A percentile compares a stretch with the other conserved stretches of the same genome.
phyloP scores from a whole-genome alignment of 2,329 filamentous ascomycete species.

The Hypocreales sp. region DNA sequence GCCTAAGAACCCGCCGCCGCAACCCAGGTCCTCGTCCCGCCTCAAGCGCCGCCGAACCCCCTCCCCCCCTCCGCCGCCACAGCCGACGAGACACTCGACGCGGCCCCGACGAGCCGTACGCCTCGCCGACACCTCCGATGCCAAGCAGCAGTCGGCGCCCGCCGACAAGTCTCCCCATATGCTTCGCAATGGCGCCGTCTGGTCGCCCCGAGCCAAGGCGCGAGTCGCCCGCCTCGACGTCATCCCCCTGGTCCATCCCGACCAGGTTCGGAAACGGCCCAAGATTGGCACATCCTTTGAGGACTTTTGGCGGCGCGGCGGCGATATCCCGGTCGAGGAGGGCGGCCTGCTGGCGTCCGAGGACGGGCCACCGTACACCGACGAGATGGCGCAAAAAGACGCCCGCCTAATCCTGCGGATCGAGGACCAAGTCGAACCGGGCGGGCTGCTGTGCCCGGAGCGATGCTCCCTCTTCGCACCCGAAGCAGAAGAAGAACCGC shows the following conservation, averaged over 20 bases:
- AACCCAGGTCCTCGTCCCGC: slow-evolving; percentile 15
- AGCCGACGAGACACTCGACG: slow-evolving; percentile 21
- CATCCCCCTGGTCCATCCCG: slow-evolving; percentile 44
- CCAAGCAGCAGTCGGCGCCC: slow-evolving; percentile 4
- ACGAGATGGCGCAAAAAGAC: slow-evolving; percentile 50
- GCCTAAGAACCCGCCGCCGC: slow-evolving; percentile 13
- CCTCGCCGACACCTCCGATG: slow-evolving; percentile 13
- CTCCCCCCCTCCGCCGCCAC: slow-evolving; percentile 22
- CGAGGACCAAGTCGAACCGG: slow-evolving; percentile 56
- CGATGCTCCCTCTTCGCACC: slow-evolving; percentile 59
- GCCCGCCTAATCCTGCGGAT: slow-evolving; percentile 54
- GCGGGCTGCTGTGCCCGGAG: slow-evolving; percentile 57
- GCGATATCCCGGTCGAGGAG: slow-evolving; percentile 36
- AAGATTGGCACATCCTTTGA: slow-evolving; percentile 39
- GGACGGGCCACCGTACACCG: slow-evolving; percentile 40
- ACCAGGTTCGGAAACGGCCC: slow-evolving; percentile 35
- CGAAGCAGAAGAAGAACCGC: slow-evolving; percentile 57
- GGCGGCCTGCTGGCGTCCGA: slow-evolving; percentile 41
- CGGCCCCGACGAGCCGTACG: slow-evolving; percentile 28
- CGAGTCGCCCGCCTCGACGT: slow-evolving; percentile 20
- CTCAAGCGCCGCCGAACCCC: slow-evolving; percentile 22
- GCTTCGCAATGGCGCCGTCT: slow-evolving; percentile 9
- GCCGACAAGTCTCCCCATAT: slow-evolving; percentile 4
- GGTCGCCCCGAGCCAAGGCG: slow-evolving; percentile 32
- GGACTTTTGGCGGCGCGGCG: slow-evolving; percentile 39